Conservation (phyloP, 2,329 filamentous ascomycete genomes). For the Colletotrichum siamense region DNA sequence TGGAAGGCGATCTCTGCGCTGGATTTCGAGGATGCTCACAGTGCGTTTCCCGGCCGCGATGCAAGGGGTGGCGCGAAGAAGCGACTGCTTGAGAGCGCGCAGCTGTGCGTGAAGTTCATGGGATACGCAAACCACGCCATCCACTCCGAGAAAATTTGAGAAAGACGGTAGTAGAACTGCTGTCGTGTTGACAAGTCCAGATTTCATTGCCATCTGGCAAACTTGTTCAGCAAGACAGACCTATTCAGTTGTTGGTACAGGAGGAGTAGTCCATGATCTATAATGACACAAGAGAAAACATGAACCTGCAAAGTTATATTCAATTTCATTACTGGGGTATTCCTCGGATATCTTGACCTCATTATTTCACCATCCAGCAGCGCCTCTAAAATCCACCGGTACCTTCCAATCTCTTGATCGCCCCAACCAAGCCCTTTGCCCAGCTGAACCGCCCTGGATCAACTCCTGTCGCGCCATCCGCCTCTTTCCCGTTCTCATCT, state of each 20-base stretch:
- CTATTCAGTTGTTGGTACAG: not conserved
- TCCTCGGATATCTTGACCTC: not conserved
- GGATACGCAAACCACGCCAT: conserved; percentile 12
- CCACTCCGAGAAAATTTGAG: conserved; percentile 1
- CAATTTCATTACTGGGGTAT: not conserved
- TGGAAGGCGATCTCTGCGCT: conserved; percentile 13
- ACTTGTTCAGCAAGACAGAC: fast-evolving
- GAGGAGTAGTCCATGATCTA: not conserved
- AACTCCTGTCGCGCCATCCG: conserved; percentile 54
- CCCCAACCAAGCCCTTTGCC: conserved; percentile 63
- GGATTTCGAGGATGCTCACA: conserved; percentile 19
- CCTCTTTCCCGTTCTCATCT: conserved; percentile 54
- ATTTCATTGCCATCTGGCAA: not conserved
- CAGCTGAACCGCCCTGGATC: conserved; percentile 62
- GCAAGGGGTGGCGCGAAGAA: conserved; percentile 17
- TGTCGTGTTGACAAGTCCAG: fast-evolving
- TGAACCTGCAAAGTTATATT: not conserved
- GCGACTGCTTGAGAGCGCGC: conserved; percentile 18
- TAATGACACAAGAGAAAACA: not conserved
- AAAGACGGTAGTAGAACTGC: fast-evolving
- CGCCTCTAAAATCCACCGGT: not conserved
- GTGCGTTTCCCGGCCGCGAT: conserved; percentile 4
- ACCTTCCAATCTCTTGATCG: conserved; percentile 62
- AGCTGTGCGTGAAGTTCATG: conserved; percentile 17
- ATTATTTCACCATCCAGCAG: not conserved